Evolutionary conservation across 169 alveolate species (phyloP).

Genomic region (Plasmodium vivax): DNA sequence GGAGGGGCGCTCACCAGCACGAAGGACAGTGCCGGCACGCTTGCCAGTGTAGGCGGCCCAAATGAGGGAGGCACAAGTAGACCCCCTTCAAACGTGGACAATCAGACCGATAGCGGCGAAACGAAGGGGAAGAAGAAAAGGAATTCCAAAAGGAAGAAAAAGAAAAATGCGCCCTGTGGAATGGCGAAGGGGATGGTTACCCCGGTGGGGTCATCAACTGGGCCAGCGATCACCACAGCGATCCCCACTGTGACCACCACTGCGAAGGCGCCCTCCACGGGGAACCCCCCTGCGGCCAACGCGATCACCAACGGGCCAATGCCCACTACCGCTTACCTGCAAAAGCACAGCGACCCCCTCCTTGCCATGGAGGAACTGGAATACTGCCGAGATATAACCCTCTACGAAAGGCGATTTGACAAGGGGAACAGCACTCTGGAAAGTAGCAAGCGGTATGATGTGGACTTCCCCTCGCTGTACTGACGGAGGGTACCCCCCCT

Average conservation of each 20-base stretch:
- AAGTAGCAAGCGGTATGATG: constrained; percentile 30
- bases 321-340: not conserved
- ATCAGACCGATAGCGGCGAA: not conserved
- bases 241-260: not conserved
- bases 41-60: not conserved
- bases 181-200: not conserved
- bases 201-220: not conserved
- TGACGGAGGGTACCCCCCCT: not conserved
- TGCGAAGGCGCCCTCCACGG: not conserved
- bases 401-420: constrained; percentile 47
- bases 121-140: constrained; percentile 1
- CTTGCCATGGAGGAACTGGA: constrained; percentile 1
- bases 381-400: constrained; percentile 48
- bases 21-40: not conserved
- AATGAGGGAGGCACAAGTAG: not conserved
- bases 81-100: not conserved
- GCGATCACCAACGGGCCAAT: not conserved
- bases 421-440: not conserved
- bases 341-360: not conserved
- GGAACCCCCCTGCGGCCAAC: not conserved
- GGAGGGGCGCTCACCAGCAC: not conserved
- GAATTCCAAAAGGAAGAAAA: not conserved
- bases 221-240: not conserved
- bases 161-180: not conserved
- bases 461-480: constrained; percentile 35